Evolutionary conservation across 2,329 filamentous ascomycete genomes (phyloP).

Genomic region (Sarocladium oryzae): DNA sequence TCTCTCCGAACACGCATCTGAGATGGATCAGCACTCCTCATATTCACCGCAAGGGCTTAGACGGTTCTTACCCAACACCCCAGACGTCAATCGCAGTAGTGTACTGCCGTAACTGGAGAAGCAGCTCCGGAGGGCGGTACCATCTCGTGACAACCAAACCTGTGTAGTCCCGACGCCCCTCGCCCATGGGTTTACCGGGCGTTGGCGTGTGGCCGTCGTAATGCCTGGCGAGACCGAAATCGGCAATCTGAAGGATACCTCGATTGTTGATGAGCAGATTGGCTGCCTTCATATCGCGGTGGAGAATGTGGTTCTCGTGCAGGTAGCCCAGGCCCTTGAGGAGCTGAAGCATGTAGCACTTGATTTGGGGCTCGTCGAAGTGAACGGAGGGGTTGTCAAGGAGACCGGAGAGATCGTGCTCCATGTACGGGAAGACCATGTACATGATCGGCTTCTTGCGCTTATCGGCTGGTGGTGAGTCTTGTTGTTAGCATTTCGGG

Average conservation of each 20-base stretch:
- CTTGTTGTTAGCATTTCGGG: not conserved
- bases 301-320: slow-evolving; percentile 82
- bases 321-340: slow-evolving; percentile 85
- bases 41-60: not conserved
- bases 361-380: slow-evolving; percentile 87
- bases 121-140: slow-evolving; percentile 91
- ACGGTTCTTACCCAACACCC: slow-evolving; percentile 74
- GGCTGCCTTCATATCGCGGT: slow-evolving; percentile 98
- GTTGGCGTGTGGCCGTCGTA: slow-evolving; percentile 81
- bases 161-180: slow-evolving; percentile 85
- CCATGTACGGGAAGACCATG: slow-evolving; percentile 99
- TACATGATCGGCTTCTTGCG: slow-evolving; percentile 84
- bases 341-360: slow-evolving; percentile 94
- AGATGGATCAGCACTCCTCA: not conserved
- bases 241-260: slow-evolving; percentile 90
- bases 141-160: slow-evolving; percentile 94
- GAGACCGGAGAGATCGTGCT: slow-evolving; percentile 94
- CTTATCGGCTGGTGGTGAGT: slow-evolving; percentile 63
- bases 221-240: slow-evolving; percentile 90
- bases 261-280: slow-evolving; percentile 94
- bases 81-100: slow-evolving; percentile 98
- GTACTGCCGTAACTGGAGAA: slow-evolving; percentile 82
- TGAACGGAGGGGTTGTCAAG: slow-evolving; percentile 89
- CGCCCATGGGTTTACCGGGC: slow-evolving; percentile 71
- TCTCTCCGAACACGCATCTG: slow-evolving; percentile 96